Base-by-base conservation (phyloP, 768 basidiomycete species). In the Leccinum subgranulosum region DNA sequence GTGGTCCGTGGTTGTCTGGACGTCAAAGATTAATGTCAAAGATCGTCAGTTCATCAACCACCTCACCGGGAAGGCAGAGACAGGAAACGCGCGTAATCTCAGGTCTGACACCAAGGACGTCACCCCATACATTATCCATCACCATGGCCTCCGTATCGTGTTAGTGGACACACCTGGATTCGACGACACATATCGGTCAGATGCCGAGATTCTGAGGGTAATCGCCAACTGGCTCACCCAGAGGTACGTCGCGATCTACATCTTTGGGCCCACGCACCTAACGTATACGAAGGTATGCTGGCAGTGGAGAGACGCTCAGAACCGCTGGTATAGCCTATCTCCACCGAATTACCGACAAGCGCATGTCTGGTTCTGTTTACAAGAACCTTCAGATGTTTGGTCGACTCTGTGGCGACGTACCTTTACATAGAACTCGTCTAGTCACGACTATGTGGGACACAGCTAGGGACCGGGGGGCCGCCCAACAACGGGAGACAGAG, bases 381-480 rank as follows among this genome's bases (percentile, higher is more conserved):
- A 67, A 63, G 43, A 75, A 74, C 56, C 68, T 77, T 49, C 57
- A 62, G 17, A 56, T 75, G 60, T 75, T 77, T 56, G 59, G 64
- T 25, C 61, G 66, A 25, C 56, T 78, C 17, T 78, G 77, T 41
- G 77, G 77, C 4, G 31, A 64, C 10, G 21, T 59, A 4, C 63
- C 69, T 7, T 52, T 73, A 27, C 60, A 17, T 34, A 74, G 73
- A 19, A 64, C 74, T 5, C 60, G 69, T 19, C 58, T 78, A 14
- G 64, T 72, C n/a, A 78, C 76, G 1, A 77, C 73, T 2, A 75
- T 74, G 71, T 77, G 76, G 77, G 67, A 68, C 47, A 29, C 8
- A 1, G 67, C 64, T 15, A 67, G 51, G 21, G 69, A 69, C 33
- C 27, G 1, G 12, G 0, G 0, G 14, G 46, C 46, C 46, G 9